Base-by-base conservation (phyloP, 1,284 basidiomycete genomes). In the Mycena citricolor region DNA sequence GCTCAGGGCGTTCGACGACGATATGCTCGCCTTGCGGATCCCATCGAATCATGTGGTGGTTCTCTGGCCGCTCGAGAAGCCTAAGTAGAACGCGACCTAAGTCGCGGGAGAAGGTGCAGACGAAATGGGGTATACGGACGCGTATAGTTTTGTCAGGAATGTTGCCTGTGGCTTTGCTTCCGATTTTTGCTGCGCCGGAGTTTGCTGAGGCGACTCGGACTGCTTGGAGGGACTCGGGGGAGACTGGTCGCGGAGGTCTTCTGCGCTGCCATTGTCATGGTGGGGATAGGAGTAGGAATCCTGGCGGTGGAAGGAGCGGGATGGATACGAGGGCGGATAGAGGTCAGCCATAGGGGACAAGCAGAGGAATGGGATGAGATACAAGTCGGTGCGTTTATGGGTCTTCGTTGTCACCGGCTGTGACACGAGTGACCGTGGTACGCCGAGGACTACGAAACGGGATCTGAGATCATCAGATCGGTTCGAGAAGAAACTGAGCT, bases 21-120 rank as follows among this genome's bases (percentile, higher is more conserved):
- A 94, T 93, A 58, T 91, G 85, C 62, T 91, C 87, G 49, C 90
- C 91, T 12, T 82, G 80, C 12, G 85, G 82, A 61, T 93, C 90
- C 90, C 90, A 94, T 34, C 90, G 83, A 61, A 94, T 92, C 83
- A 94, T 93, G 64, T 90, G 86, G 58, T 90, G 86, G 65, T 90
- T 90, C 67, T 90, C 87, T 43, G 83, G 78, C 32, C 87, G 81
- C 64, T 90, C 88, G 57, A 90, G 79, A 44, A 90, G 81, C 49
- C 87, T 89, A 61, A 38, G 49, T 39, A 29, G 55, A 40, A 37
- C n/a, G n/a, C n/a, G n/a, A n/a, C n/a, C n/a, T 43, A 38, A 42
- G 33, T 39, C 53, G 45, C 17, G 56, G 58, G 57, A 51, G 48
- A 39, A 45, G 53, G 35, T 32, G 52, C 41, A 57, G 51, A 47